These are phyloP conservation scores for Diaporthe citri DNA, from an alignment of 2,329 filamentous ascomycete genomes.

Conservation along the genomic window DNA sequence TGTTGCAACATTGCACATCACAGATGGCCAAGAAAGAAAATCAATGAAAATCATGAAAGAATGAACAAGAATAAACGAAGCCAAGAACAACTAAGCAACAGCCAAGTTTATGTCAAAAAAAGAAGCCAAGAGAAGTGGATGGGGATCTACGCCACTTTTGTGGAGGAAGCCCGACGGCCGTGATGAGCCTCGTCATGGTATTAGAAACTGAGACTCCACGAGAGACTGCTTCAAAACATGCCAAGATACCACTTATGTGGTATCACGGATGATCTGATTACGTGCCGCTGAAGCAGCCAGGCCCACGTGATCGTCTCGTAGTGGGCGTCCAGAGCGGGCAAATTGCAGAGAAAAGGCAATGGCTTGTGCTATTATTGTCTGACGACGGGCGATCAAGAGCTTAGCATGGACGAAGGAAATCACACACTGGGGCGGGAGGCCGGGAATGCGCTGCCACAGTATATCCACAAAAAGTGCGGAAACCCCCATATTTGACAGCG, in stretches of 20 bases:
- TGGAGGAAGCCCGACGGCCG: conserved; percentile 21
- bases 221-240: conserved; percentile 27
- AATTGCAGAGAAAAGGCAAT: background rate
- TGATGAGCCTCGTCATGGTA: conserved; percentile 10
- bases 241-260: conserved; percentile 29
- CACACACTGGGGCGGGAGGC: background rate
- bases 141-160: background rate
- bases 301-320: conserved; percentile 28
- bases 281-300: conserved; percentile 8
- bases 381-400: conserved; percentile 13
- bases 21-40: conserved; percentile 33
- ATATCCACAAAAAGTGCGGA: background rate
- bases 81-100: background rate
- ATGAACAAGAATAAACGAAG: conserved; percentile 13
- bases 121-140: conserved; percentile 4
- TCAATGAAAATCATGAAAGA: conserved; percentile 9
- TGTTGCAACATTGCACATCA: conserved; percentile 16
- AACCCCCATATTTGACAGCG: conserved; percentile 30
- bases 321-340: background rate
- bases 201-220: conserved; percentile 27
- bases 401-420: conserved; percentile 15
- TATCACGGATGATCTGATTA: conserved; percentile 17
- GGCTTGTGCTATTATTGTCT: conserved; percentile 27
- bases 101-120: conserved; percentile 5
- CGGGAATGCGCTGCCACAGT: conserved; percentile 12